Evolutionary conservation across 2,329 filamentous ascomycete genomes (phyloP).

Genomic region (Sclerotinia minor): DNA sequence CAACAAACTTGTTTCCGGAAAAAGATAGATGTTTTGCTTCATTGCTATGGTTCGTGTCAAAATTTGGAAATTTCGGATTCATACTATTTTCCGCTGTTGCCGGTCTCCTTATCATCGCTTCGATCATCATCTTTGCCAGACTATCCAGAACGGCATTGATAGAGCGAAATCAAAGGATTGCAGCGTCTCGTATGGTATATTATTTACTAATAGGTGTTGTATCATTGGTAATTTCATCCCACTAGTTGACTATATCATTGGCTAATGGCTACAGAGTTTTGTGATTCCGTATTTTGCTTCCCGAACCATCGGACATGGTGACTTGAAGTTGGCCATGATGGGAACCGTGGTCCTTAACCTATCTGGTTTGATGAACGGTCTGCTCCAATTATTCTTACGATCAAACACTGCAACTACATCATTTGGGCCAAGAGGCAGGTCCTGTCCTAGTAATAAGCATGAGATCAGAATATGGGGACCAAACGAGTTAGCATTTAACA

Average conservation of each 20-base stretch:
- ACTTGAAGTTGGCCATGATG: constrained; percentile 59
- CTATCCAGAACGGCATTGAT: constrained; percentile 56
- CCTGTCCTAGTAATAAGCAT: constrained; percentile 51
- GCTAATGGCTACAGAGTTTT: constrained; percentile 48
- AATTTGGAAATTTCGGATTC: constrained; percentile 60
- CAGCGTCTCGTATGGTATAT: constrained; percentile 69
- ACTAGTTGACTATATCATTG: background rate
- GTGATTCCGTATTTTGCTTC: constrained; percentile 65
- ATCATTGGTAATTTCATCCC: constrained; percentile 54
- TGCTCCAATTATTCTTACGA: constrained; percentile 66
- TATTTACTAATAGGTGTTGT: constrained; percentile 57
- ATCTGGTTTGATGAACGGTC: constrained; percentile 63
- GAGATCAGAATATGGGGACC: constrained; percentile 50
- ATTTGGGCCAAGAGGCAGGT: constrained; percentile 49
- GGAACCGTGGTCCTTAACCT: constrained; percentile 66
- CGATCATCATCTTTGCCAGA: constrained; percentile 56
- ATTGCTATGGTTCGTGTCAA: constrained; percentile 65
- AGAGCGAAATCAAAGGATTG: constrained; percentile 59
- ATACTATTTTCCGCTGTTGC: constrained; percentile 53
- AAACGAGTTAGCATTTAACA: constrained; percentile 41
- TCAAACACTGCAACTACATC: constrained; percentile 61
- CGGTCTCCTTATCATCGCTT: constrained; percentile 52
- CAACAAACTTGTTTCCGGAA: constrained; percentile 56
- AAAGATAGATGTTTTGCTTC: constrained; percentile 65
- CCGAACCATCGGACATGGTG: constrained; percentile 49